Evolutionary conservation across 768 basidiomycete genomes (phyloP).

Genomic region (Tricholoma bakamatsutake): DNA sequence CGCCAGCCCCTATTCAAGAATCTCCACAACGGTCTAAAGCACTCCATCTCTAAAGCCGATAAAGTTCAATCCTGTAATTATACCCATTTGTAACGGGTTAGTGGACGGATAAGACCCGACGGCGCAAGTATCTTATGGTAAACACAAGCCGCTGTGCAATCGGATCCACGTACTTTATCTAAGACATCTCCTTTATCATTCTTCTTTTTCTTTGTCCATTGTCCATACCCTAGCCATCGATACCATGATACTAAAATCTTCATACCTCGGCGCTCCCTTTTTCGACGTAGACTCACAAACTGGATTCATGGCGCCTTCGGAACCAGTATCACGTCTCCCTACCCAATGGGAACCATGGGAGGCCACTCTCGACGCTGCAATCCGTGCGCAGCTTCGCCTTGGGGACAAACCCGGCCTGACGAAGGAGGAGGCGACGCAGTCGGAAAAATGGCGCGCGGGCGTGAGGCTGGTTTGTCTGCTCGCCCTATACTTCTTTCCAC

Average conservation of each 20-base stretch:
- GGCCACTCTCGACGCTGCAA: slow-evolving; percentile 43
- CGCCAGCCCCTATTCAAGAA: too few species aligned
- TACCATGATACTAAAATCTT: not conserved
- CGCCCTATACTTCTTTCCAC: not conserved
- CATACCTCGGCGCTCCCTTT: not conserved
- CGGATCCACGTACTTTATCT: too few species aligned
- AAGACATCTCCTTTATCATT: too few species aligned
- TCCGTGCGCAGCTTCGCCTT: slow-evolving; percentile 45
- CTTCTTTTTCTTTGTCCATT: not conserved
- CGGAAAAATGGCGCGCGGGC: slow-evolving; percentile 46
- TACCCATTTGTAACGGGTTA: too few species aligned
- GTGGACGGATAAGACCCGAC: too few species aligned
- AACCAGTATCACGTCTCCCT: slow-evolving; percentile 62
- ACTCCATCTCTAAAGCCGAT: too few species aligned
- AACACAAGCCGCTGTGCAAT: too few species aligned
- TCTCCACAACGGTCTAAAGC: too few species aligned
- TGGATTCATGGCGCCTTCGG: slow-evolving; percentile 85
- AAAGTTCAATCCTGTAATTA: too few species aligned
- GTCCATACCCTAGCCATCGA: not conserved
- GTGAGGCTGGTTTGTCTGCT: slow-evolving; percentile 41
- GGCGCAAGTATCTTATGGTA: too few species aligned
- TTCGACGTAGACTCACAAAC: slow-evolving; percentile 91
- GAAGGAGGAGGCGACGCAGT: slow-evolving; percentile 33
- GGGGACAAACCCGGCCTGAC: slow-evolving; percentile 46
- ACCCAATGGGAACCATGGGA: slow-evolving; percentile 72